Evolutionary conservation across 208 protist genomes (phyloP), one percentile per base, ranked within the genome.

Genomic region (Leptomonas pyrrhocoris): DNA sequence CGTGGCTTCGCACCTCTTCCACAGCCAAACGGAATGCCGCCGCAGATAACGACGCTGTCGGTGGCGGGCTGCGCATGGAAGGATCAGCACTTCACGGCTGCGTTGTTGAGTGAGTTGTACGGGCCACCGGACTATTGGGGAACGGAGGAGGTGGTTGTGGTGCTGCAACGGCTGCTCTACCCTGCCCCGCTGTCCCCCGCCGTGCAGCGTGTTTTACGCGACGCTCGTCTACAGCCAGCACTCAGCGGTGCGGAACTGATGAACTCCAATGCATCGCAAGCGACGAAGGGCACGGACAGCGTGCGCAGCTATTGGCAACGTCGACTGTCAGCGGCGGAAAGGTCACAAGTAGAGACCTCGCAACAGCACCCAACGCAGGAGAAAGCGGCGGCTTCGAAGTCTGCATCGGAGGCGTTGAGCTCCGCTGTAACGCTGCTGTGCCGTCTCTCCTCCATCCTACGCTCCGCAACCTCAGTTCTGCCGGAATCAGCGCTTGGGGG

Each of bases 231-330:
- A 27, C 70, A 69, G 55, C 70, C 70, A 23, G 45, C 70, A n/a
- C 40, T 76, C n/a, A 27, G 38, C 13, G 70, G 70, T 27, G 45
- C 45, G 5, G 70, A 76, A 19, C 50, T 75, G n/a, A 18, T 61
- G 28, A 28, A 1, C 27, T 27, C 51, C 23, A 27, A 43, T 18
- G 19, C 12, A 6, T 21, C 54, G 53, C 30, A 54, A 34, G 48
- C 28, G 48, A 58, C n/a, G 15, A 11, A n/a, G 7, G 13, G 16
- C 25, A 16, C 28, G 28, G 43, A 56, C 0, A 45, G 34, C 19
- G 11, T 28, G 21, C 28, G 54, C 23, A 40, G 48, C 25, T 69
- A 76, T 48, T 76, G 70, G 70, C 40, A 42, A 21, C 30, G 53
- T 19, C 61, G 70, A 42, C 70, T 76, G 18, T 13, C 43, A 3